Conservation (phyloP, 208 protist species). For the Tritrichomonas musculus region DNA sequence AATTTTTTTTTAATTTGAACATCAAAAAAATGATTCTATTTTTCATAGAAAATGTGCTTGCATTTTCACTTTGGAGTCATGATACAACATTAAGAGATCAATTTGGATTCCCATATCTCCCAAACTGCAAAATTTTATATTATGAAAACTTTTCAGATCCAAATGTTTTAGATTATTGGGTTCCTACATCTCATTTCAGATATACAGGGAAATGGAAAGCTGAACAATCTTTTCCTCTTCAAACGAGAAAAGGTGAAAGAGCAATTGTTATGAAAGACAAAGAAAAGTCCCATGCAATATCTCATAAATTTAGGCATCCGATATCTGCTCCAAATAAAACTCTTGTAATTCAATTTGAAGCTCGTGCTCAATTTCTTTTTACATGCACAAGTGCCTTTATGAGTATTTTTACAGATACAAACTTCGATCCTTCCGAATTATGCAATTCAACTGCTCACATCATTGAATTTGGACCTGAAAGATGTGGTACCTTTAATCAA, state of each 20-base stretch:
- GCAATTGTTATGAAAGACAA: not conserved
- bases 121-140: not conserved
- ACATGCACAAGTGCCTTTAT: not conserved
- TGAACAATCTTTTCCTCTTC: not conserved
- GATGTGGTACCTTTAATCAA: constrained; percentile 41
- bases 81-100: not conserved
- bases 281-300: not conserved
- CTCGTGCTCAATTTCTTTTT: too few relatives aligned
- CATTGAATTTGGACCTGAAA: constrained; percentile 56
- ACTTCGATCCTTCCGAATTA: not conserved
- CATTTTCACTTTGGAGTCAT: not conserved
- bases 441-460: constrained; percentile 41
- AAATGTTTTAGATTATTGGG: not conserved
- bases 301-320: not conserved
- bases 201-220: not conserved
- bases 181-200: not conserved
- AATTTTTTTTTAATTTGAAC: too few relatives aligned
- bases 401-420: not conserved
- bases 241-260: not conserved
- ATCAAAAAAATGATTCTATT: too few relatives aligned
- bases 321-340: not conserved
- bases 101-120: not conserved
- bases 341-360: constrained; percentile 16
- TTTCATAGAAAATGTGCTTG: too few relatives aligned
- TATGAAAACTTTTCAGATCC: not conserved